These are phyloP conservation scores for Stephanodiscus minutulus DNA, from an alignment of 108 stramenopile genomes.

Conservation along the genomic window DNA sequence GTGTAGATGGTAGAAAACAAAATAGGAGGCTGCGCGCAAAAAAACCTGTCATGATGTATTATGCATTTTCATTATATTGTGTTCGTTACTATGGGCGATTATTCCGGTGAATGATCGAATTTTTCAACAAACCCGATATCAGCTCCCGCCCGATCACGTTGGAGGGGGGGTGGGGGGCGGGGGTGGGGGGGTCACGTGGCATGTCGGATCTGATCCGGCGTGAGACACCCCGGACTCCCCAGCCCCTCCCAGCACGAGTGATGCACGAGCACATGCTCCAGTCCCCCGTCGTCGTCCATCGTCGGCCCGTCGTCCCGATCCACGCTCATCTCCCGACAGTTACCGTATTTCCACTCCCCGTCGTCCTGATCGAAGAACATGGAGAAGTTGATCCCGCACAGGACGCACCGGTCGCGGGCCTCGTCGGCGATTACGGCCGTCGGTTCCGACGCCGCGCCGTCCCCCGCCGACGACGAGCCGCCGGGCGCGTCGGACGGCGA, in stretches of 20 bases:
- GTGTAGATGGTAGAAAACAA: conserved; percentile 7
- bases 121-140: too few relatives aligned
- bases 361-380: conserved; percentile 92
- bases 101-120: too few relatives aligned
- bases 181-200: not conserved
- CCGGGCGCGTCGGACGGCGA: conserved; percentile 6
- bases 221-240: conserved; percentile 69
- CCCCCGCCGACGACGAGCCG: conserved; percentile 2
- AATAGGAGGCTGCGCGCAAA: too few relatives aligned
- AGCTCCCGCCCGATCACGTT: not conserved
- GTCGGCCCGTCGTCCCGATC: conserved; percentile 66
- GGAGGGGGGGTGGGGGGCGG: not conserved
- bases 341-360: conserved; percentile 84
- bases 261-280: conserved; percentile 71
- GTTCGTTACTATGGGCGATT: too few relatives aligned
- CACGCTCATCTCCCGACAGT: conserved; percentile 80
- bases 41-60: too few relatives aligned
- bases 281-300: conserved; percentile 51
- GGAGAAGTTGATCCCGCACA: conserved; percentile 86
- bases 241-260: conserved; percentile 79
- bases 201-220: conserved; percentile 74
- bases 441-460: conserved; percentile 23
- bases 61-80: too few relatives aligned
- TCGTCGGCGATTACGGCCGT: conserved; percentile 77
- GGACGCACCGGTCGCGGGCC: conserved; percentile 70